These are phyloP conservation scores for Emmonsiellopsis sp. DNA, from an alignment of 2,329 filamentous ascomycete species.

Conservation along the genomic window DNA sequence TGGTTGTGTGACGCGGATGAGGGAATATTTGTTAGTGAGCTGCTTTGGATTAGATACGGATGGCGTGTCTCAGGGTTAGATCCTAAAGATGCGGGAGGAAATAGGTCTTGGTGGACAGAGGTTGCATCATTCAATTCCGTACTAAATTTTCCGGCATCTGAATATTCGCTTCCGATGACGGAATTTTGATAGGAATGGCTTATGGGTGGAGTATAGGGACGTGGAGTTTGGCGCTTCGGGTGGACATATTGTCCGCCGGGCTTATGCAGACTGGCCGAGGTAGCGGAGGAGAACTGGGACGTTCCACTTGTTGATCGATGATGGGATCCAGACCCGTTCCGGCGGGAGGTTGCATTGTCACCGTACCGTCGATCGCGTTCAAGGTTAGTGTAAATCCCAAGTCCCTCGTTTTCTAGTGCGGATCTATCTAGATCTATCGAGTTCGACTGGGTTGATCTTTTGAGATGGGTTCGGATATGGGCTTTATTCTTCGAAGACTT, in stretches of 20 bases:
- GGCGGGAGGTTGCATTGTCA: conserved; percentile 28
- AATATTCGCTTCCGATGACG: conserved; percentile 34
- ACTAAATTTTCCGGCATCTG: conserved; percentile 29
- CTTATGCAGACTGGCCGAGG: conserved; percentile 36
- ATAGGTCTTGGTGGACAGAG: conserved; percentile 1
- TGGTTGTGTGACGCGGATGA: conserved; percentile 33
- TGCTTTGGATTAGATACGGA: conserved; percentile 29
- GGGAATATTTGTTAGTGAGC: conserved; percentile 27
- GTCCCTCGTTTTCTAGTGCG: conserved; percentile 46
- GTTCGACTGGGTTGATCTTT: conserved; percentile 41
- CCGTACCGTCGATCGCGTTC: conserved; percentile 20
- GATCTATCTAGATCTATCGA: conserved; percentile 48
- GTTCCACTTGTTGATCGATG: conserved; percentile 45
- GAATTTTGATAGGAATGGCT: conserved; percentile 42
- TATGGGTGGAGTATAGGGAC: conserved; percentile 44
- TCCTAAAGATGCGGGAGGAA: conserved; percentile 25
- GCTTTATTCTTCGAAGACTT: conserved; percentile 15
- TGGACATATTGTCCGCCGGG: conserved; percentile 45
- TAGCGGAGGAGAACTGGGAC: conserved; percentile 41
- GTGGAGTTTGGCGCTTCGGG: conserved; percentile 46
- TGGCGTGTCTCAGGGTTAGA: conserved; percentile 20
- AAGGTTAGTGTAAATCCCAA: conserved; percentile 41
- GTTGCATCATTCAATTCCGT: conserved; percentile 8
- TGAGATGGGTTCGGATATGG: conserved; percentile 48
- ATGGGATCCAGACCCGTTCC: conserved; percentile 36